A percentile compares a stretch with the other conserved stretches of the same genome.
Evolutionary conservation across 305 asterid genomes (phyloP).

Genomic region (Fraxinus sp.): DNA sequence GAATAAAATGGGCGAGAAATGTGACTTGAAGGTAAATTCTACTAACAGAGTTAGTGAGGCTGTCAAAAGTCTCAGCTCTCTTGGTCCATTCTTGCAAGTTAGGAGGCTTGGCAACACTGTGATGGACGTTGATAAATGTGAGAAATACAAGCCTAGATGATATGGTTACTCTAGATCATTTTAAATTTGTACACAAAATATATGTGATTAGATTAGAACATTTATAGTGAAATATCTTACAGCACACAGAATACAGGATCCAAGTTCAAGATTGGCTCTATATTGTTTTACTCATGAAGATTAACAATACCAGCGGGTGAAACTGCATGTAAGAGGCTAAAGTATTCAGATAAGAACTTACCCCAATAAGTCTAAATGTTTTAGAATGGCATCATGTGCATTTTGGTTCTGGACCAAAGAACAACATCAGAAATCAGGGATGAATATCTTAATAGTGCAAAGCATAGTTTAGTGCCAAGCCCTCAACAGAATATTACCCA

Average conservation of each 20-base stretch:
- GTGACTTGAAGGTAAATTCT: constrained; percentile 14
- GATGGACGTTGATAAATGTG: constrained; percentile 19
- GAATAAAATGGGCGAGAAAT: constrained; percentile 9
- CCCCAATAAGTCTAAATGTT: constrained; percentile 66
- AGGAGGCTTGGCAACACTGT: constrained; percentile 71
- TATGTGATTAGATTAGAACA: neutral
- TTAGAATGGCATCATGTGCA: constrained; percentile 76
- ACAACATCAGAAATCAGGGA: constrained; percentile 21
- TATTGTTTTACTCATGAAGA: constrained; percentile 2
- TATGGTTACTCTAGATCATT: constrained; percentile 18
- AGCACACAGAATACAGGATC: neutral
- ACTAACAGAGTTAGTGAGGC: constrained; percentile 79
- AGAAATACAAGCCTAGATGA: neutral
- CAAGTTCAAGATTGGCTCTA: neutral
- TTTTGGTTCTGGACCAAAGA: constrained; percentile 66
- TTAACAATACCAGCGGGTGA: neutral
- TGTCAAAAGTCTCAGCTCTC: constrained; percentile 86
- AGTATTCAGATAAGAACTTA: constrained; percentile 27
- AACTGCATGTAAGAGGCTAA: constrained; percentile 12
- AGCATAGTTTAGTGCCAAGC: neutral
- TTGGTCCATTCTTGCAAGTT: constrained; percentile 84
- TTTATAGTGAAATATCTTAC: neutral
- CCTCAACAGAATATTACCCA: constrained; percentile 35
- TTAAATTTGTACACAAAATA: neutral
- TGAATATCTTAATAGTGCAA: constrained; percentile 3